Evolutionary conservation across 2,329 filamentous ascomycete species (phyloP).

Genomic region (Nemania serpens): DNA sequence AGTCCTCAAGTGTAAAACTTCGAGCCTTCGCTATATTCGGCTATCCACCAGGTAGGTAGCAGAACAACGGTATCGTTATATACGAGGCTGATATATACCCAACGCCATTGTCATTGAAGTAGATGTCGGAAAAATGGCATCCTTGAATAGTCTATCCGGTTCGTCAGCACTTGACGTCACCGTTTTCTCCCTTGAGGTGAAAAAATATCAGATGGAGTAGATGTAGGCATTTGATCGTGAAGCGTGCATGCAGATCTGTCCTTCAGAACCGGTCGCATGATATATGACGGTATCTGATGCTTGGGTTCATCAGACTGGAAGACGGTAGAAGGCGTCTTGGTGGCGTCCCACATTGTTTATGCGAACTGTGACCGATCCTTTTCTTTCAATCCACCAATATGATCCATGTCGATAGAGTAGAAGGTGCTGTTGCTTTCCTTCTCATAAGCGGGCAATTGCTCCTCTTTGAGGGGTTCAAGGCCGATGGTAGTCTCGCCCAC

Average conservation of each 20-base stretch:
- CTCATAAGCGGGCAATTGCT: slow-evolving; percentile 85
- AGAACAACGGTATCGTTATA: slow-evolving; percentile 26
- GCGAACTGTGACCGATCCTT: slow-evolving; percentile 62
- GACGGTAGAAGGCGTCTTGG: not conserved
- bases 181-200: slow-evolving; percentile 15
- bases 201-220: slow-evolving; percentile 17
- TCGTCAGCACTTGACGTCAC: slow-evolving; percentile 32
- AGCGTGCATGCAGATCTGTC: slow-evolving; percentile 20
- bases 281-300: slow-evolving; percentile 13
- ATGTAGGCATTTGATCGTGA: slow-evolving; percentile 24
- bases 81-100: slow-evolving; percentile 30
- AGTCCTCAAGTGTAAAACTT: slow-evolving; percentile 29
- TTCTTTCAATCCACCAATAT: slow-evolving; percentile 93
- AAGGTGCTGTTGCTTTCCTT: slow-evolving; percentile 79
- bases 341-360: slow-evolving; percentile 16
- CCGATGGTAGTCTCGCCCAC: slow-evolving; percentile 88
- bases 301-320: not conserved
- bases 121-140: slow-evolving; percentile 17
- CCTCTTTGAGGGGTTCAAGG: slow-evolving; percentile 82
- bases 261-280: slow-evolving; percentile 6
- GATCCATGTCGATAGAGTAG: slow-evolving; percentile 91
- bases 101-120: slow-evolving; percentile 25
- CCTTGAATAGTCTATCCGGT: slow-evolving; percentile 26
- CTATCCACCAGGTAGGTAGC: slow-evolving; percentile 13
- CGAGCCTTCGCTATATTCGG: slow-evolving; percentile 21